These are phyloP conservation scores for Gloeophyllum trabeum DNA, from an alignment of 768 basidiomycete genomes.

Conservation along the genomic window DNA sequence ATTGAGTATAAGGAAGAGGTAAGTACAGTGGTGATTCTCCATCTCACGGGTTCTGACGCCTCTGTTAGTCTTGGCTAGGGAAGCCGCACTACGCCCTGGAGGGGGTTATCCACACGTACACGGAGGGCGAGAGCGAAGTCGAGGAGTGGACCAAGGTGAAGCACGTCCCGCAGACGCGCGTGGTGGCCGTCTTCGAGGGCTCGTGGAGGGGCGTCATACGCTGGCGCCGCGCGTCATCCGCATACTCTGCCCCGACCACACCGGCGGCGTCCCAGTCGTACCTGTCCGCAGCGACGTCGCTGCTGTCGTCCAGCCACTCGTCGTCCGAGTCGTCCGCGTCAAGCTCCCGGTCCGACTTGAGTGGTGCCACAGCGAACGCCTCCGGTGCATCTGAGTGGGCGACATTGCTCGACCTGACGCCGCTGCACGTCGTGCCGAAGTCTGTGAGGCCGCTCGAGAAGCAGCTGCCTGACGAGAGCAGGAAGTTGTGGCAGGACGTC, in stretches of 20 bases:
- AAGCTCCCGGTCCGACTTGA: background rate
- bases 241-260: background rate
- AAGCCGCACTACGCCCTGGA: slow-evolving; percentile 76
- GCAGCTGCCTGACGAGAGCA: slow-evolving; percentile 74
- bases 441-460: slow-evolving; percentile 68
- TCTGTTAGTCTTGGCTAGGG: slow-evolving; percentile 73
- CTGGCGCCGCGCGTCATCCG: slow-evolving; percentile 40
- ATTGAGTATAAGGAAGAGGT: slow-evolving; percentile 97
- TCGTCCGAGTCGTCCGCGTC: slow-evolving; percentile 4
- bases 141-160: slow-evolving; percentile 79
- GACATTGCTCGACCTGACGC: slow-evolving; percentile 67
- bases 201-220: slow-evolving; percentile 77
- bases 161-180: slow-evolving; percentile 70
- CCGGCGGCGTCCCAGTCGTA: background rate
- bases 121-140: slow-evolving; percentile 47
- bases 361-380: slow-evolving; percentile 9
- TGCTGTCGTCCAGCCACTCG: background rate
- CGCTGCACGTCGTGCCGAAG: slow-evolving; percentile 70
- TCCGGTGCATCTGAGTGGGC: slow-evolving; percentile 40
- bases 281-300: too few relatives aligned
- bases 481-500: slow-evolving; percentile 80
- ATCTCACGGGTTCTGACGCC: background rate
- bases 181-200: slow-evolving; percentile 81
- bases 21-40: slow-evolving; percentile 11
- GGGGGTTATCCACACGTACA: slow-evolving; percentile 81